A percentile compares a stretch with the other conserved stretches of the same genome.
Evolutionary conservation across 139 green algal genomes (phyloP).

Genomic region (Yamagishiella unicocca): DNA sequence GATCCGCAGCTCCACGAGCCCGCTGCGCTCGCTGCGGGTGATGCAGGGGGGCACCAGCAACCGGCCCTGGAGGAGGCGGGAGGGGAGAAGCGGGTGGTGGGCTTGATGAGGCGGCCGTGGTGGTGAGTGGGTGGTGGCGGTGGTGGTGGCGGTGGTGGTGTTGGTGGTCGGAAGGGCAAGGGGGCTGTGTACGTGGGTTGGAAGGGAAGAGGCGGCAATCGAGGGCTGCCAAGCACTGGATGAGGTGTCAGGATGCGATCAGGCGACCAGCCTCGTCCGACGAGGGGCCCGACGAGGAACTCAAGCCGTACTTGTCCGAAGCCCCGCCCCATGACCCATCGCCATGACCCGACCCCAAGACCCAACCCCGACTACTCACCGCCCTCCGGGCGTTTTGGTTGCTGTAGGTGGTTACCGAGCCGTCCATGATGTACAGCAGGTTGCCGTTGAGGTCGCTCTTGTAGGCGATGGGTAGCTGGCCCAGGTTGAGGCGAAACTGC

Average conservation of each 20-base stretch:
- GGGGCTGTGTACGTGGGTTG: not conserved
- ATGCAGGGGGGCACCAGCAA: conserved; percentile 89
- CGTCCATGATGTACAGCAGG: conserved; percentile 85
- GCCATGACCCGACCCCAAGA: too few species aligned
- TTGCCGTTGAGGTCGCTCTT: conserved; percentile 72
- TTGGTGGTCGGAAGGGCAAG: too few species aligned
- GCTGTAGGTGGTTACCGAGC: conserved; percentile 77
- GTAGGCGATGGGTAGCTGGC: conserved; percentile 85
- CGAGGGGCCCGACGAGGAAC: too few species aligned
- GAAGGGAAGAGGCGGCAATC: not conserved
- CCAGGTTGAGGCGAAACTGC: conserved; percentile 81
- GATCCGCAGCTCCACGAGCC: conserved; percentile 65
- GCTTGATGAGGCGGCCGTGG: too few species aligned
- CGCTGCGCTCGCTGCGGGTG: conserved; percentile 34
- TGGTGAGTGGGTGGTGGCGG: too few species aligned
- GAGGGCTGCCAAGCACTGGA: too few species aligned
- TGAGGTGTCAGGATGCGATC: too few species aligned
- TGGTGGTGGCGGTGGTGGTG: too few species aligned
- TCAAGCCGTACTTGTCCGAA: too few species aligned
- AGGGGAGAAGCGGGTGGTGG: not conserved
- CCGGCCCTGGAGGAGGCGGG: conserved; percentile 37
- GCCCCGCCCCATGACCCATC: too few species aligned
- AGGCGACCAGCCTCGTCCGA: too few species aligned
- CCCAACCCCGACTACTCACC: too few species aligned
- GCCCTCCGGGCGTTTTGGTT: conserved; percentile 48